These are phyloP conservation scores for Cladosporium sp. DNA, from an alignment of 2,329 filamentous ascomycete species.

Conservation along the genomic window DNA sequence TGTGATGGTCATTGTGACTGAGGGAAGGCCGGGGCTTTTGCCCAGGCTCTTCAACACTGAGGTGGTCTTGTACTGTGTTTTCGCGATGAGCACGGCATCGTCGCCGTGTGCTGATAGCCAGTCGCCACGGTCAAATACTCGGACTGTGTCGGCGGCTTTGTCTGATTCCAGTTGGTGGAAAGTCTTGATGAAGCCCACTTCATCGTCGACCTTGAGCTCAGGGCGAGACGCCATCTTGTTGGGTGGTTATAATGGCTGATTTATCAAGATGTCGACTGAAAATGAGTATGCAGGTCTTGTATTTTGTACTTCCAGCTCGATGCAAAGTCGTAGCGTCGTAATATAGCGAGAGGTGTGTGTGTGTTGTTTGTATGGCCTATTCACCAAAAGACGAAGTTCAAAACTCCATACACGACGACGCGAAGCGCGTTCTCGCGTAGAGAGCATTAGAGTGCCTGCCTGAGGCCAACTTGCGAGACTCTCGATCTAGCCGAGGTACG, in stretches of 20 bases:
- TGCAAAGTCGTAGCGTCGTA: neutral
- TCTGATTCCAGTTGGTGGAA: conserved; percentile 78
- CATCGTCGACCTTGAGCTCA: conserved; percentile 76
- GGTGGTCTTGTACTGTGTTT: conserved; percentile 90
- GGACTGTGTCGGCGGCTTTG: conserved; percentile 70
- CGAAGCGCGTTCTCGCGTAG: neutral
- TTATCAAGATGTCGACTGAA: too few species aligned
- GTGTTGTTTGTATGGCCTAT: too few species aligned
- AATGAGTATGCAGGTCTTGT: too few species aligned
- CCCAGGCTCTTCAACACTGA: conserved; percentile 90
- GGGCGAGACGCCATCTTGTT: conserved; percentile 49
- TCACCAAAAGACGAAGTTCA: neutral
- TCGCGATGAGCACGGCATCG: conserved; percentile 77
- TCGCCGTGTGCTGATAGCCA: conserved; percentile 93
- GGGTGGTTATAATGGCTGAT: neutral
- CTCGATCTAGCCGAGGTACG: neutral
- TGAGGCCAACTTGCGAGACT: too few species aligned
- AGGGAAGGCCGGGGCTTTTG: conserved; percentile 76
- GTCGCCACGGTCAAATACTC: conserved; percentile 90
- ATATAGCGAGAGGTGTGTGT: neutral
- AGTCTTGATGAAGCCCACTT: conserved; percentile 93
- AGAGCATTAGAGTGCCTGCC: neutral
- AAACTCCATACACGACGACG: neutral
- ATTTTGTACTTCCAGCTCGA: neutral
- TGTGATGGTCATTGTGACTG: conserved; percentile 91